A percentile compares a stretch with the other conserved stretches of the same genome.
phyloP scores from a whole-genome alignment of 2,329 filamentous ascomycete genomes.

The Epichloe uncinata region DNA sequence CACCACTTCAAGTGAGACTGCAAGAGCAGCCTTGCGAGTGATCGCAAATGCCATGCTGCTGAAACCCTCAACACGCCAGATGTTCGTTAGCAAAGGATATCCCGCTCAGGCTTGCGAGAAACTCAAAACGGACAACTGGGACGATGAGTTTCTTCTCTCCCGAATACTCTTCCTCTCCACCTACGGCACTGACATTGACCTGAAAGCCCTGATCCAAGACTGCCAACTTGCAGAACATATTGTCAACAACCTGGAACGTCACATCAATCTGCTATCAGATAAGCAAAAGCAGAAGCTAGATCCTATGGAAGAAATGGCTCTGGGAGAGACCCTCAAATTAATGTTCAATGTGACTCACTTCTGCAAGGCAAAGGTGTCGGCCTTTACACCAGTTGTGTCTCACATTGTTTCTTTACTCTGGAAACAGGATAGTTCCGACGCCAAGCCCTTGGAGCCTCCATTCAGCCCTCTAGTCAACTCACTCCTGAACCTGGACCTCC shows the following conservation, averaged over 20 bases:
- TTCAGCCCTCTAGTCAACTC: conserved; percentile 65
- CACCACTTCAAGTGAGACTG: conserved; percentile 45
- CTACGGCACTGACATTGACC: conserved; percentile 36
- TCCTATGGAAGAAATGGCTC: conserved; percentile 64
- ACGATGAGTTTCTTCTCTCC: conserved; percentile 70
- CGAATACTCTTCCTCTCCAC: conserved; percentile 31
- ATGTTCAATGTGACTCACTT: conserved; percentile 79
- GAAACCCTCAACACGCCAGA: conserved; percentile 30
- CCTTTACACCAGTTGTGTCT: conserved; percentile 56
- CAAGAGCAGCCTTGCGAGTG: conserved; percentile 66
- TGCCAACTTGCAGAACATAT: conserved; percentile 41
- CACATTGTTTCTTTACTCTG: conserved; percentile 59
- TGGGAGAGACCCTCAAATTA: conserved; percentile 74
- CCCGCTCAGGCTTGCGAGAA: conserved; percentile 51
- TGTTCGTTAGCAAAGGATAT: conserved; percentile 33
- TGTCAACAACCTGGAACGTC: conserved; percentile 54
- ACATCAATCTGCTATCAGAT: conserved; percentile 36
- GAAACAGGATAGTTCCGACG: conserved; percentile 39
- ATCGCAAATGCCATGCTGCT: conserved; percentile 63
- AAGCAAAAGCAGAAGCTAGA: conserved; percentile 24
- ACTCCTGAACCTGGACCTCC: conserved; percentile 64
- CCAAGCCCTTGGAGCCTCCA: conserved; percentile 59
- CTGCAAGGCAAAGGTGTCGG: conserved; percentile 44
- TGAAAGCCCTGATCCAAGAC: conserved; percentile 32
- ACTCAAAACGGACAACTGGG: conserved; percentile 58